phyloP scores from a whole-genome alignment of 305 asterid genomes.

The Nicotiana rustica region DNA sequence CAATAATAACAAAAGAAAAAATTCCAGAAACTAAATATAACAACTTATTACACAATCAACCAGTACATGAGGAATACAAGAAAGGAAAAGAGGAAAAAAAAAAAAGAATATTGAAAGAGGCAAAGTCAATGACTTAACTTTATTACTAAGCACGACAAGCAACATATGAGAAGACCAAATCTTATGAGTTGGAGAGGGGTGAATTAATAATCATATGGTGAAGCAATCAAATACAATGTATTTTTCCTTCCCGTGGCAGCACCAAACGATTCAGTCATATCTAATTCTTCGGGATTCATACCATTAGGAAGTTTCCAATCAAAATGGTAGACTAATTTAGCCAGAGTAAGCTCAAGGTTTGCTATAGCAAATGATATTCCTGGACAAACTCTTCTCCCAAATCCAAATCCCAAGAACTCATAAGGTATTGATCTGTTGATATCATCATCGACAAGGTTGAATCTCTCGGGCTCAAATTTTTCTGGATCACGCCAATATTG shows the following conservation, averaged over 20 bases:
- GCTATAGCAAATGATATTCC: neutral
- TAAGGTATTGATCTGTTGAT: neutral
- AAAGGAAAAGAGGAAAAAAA: too few species aligned
- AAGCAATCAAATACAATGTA: neutral
- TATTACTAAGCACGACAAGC: too few species aligned
- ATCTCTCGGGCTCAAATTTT: neutral
- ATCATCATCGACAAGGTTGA: neutral
- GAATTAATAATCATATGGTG: neutral
- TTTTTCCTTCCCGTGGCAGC: neutral
- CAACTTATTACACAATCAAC: too few species aligned
- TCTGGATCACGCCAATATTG: neutral
- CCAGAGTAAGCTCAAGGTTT: neutral
- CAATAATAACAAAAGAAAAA: too few species aligned
- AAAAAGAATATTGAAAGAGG: too few species aligned
- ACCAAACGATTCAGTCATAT: neutral
- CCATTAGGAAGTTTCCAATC: constrained; percentile 8
- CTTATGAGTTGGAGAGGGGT: too few species aligned
- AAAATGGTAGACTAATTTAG: neutral
- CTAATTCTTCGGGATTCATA: neutral
- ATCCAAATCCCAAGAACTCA: neutral
- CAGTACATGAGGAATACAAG: too few species aligned
- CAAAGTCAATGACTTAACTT: too few species aligned
- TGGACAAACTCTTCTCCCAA: neutral
- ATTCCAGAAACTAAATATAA: too few species aligned
- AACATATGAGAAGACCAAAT: neutral